These are phyloP conservation scores for Moesziomyces sp. DNA, from an alignment of 1,284 basidiomycete genomes.

Conservation along the genomic window DNA sequence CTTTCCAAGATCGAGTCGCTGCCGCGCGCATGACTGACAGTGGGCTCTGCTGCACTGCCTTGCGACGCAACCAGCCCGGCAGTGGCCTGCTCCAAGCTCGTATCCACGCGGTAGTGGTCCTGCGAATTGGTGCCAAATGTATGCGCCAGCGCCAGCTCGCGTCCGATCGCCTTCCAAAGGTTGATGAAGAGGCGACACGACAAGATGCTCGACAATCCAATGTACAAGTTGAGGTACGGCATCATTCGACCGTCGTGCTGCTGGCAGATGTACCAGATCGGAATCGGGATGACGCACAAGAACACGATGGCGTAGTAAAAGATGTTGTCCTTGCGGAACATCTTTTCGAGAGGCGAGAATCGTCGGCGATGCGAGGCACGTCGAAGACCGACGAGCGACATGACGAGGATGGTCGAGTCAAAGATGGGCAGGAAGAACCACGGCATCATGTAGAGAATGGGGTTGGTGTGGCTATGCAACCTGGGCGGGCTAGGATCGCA, in stretches of 20 bases:
- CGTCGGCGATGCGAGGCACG: constrained; percentile 39
- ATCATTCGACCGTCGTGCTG: constrained; percentile 40
- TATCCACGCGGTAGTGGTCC: constrained; percentile 29
- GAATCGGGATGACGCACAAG: constrained; percentile 46
- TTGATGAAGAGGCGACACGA: constrained; percentile 51
- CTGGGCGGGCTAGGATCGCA: constrained; percentile 38
- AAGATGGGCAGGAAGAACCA: constrained; percentile 52
- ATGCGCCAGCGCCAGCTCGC: constrained; percentile 43
- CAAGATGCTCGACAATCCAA: constrained; percentile 41
- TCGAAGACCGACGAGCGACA: constrained; percentile 37
- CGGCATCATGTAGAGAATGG: constrained; percentile 38
- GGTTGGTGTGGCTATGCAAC: constrained; percentile 8
- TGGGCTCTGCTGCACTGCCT: constrained; percentile 4
- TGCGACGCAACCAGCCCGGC: constrained; percentile 25
- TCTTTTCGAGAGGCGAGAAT: constrained; percentile 36
- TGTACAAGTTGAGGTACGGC: constrained; percentile 50
- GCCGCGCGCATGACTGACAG: not conserved
- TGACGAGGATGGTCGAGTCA: constrained; percentile 42
- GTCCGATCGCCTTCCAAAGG: constrained; percentile 50
- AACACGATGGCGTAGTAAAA: constrained; percentile 46
- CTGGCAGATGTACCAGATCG: constrained; percentile 41
- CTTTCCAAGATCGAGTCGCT: constrained; percentile 19
- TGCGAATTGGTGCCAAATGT: constrained; percentile 34
- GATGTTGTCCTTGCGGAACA: constrained; percentile 52
- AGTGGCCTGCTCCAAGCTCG: constrained; percentile 25